Conservation (phyloP, 345 rosid species). For the Hibiscus trionum region DNA sequence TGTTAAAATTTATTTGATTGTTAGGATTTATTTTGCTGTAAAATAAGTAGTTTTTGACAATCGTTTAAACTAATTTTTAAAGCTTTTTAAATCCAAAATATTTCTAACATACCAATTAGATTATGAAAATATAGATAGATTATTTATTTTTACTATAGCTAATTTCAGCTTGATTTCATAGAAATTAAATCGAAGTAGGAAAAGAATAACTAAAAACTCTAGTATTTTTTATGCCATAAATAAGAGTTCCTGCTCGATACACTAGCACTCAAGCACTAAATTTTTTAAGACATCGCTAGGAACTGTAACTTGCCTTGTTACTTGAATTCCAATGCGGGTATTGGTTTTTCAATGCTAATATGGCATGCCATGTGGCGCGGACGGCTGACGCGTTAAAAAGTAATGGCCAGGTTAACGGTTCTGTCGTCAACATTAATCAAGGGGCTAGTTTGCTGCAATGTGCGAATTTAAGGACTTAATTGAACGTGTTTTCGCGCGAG, state of each 20-base stretch:
- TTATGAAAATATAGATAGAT: background rate
- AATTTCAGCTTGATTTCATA: background rate
- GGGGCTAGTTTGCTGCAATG: no score
- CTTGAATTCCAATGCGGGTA: no score
- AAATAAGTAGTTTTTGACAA: background rate
- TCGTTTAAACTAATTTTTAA: background rate
- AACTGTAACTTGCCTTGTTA: no score
- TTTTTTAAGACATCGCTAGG: background rate
- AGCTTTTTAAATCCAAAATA: background rate
- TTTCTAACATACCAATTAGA: background rate
- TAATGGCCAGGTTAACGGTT: no score
- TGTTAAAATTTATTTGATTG: no score
- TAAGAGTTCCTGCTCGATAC: background rate
- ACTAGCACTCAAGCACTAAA: background rate
- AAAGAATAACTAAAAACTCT: background rate
- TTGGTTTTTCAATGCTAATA: no score
- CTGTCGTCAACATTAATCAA: no score
- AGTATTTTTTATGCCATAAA: background rate
- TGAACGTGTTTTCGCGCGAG: no score
- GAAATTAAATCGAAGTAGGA: background rate
- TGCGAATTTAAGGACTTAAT: no score
- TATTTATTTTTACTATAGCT: background rate
- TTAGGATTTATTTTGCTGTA: no score
- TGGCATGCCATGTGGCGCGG: no score
- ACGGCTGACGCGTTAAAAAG: no score